These are phyloP conservation scores for Stachybotrys chartarum DNA, from an alignment of 2,329 filamentous ascomycete species.

Conservation along the genomic window DNA sequence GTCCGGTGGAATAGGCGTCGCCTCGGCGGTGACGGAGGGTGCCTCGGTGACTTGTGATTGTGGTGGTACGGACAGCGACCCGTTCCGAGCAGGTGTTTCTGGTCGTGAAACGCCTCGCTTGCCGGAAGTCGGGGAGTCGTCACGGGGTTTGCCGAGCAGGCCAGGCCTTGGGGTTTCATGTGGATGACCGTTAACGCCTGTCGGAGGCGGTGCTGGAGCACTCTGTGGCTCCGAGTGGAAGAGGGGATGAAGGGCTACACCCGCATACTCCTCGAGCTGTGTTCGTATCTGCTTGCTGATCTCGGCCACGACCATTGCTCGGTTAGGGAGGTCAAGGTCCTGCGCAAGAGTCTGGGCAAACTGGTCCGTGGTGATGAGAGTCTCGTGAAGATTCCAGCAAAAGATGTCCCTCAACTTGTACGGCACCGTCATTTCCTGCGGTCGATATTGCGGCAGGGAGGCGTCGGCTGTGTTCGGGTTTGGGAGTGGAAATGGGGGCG, in stretches of 20 bases:
- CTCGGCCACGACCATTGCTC: constrained; percentile 60
- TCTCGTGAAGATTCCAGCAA: constrained; percentile 95
- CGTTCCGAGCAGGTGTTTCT: constrained; percentile 50
- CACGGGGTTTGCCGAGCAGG: constrained; percentile 24
- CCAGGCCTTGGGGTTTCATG: constrained; percentile 21
- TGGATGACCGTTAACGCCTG: constrained; percentile 6
- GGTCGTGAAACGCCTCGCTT: constrained; percentile 36
- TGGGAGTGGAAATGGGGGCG: constrained; percentile 56
- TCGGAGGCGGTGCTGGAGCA: constrained; percentile 11
- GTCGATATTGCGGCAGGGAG: constrained; percentile 69
- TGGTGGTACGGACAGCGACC: constrained; percentile 42
- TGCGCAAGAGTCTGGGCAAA: constrained; percentile 89
- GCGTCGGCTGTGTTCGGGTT: constrained; percentile 60
- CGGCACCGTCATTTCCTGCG: constrained; percentile 71
- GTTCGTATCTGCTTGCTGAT: constrained; percentile 93
- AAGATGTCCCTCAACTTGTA: constrained; percentile 94
- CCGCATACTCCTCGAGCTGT: constrained; percentile 92
- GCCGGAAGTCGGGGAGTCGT: constrained; percentile 30
- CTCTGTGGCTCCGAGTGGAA: constrained; percentile 58
- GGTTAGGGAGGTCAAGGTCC: constrained; percentile 83
- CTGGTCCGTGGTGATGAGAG: constrained; percentile 86
- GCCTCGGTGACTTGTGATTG: constrained; percentile 26
- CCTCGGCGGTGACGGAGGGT: constrained; percentile 60
- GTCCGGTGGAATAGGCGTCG: constrained; percentile 51
- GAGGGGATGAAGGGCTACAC: constrained; percentile 85